A percentile compares a stretch with the other conserved stretches of the same genome.
Evolutionary conservation across 352 stramenopile genomes (phyloP).

Genomic region (Pythium sukuiense): DNA sequence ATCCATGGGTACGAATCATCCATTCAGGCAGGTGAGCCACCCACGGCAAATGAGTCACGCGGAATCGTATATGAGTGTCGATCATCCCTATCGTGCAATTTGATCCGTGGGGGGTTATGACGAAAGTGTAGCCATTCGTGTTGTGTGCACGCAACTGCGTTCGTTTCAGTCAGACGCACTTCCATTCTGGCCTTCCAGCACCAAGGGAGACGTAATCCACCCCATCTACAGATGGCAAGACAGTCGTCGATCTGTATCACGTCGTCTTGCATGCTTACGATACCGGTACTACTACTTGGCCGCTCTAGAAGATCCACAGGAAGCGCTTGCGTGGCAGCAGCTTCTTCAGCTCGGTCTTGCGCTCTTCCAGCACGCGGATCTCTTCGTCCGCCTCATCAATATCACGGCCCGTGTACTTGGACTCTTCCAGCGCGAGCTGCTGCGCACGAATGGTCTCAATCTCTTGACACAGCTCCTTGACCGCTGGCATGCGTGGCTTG

Average conservation of each 20-base stretch:
- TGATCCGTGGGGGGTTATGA: background rate
- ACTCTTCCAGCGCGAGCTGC: constrained; percentile 60
- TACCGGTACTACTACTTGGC: background rate
- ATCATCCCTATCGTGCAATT: too few species aligned
- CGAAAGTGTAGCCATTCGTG: background rate
- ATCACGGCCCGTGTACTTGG: constrained; percentile 75
- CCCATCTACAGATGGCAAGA: background rate
- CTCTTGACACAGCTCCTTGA: constrained; percentile 44
- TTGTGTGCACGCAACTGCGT: background rate
- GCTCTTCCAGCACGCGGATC: constrained; percentile 62
- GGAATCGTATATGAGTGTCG: too few species aligned
- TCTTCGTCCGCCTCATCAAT: constrained; percentile 82
- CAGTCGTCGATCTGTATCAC: background rate
- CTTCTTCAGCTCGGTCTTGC: constrained; percentile 67
- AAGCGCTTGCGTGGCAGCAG: constrained; percentile 77
- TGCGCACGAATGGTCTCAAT: constrained; percentile 59
- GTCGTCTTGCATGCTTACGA: background rate
- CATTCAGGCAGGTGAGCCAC: too few species aligned
- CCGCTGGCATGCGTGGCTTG: constrained; percentile 17
- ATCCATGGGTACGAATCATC: too few species aligned
- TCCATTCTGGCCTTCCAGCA: background rate
- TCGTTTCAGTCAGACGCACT: background rate
- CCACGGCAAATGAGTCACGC: too few species aligned
- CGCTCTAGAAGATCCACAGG: constrained; percentile 73
- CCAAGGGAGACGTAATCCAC: background rate